Conservation (phyloP, 495 filamentous ascomycete species). For the Hypoxylon fuscum region DNA sequence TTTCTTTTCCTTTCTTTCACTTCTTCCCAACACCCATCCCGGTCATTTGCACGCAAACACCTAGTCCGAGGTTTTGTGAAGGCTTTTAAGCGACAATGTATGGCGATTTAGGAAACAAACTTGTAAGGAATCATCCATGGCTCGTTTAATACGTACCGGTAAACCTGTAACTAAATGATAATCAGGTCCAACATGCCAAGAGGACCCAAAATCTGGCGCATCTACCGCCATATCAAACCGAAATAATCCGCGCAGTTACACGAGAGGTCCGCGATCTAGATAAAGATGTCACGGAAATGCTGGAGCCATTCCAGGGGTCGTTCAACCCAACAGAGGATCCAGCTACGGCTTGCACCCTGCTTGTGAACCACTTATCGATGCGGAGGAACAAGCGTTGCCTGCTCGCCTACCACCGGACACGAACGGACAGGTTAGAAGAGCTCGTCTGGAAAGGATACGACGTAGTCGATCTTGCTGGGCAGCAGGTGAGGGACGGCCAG, state of each 20-base stretch:
- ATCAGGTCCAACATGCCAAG: conserved; percentile 94
- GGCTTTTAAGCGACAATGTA: conserved; percentile 69
- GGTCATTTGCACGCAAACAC: not conserved
- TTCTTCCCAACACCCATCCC: not conserved
- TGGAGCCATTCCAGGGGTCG: conserved; percentile 81
- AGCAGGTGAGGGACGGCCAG: conserved; percentile 45
- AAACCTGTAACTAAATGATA: conserved; percentile 32
- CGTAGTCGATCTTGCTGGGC: conserved; percentile 63
- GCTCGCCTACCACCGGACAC: conserved; percentile 90
- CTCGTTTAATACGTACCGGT: not conserved
- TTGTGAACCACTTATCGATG: conserved; percentile 95
- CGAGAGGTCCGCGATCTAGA: conserved; percentile 95
- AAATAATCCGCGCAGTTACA: conserved; percentile 85
- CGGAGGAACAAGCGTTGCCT: conserved; percentile 96
- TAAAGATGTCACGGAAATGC: conserved; percentile 81
- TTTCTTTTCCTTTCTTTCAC: not conserved
- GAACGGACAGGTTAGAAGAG: conserved; percentile 91
- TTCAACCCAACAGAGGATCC: conserved; percentile 90
- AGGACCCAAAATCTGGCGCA: conserved; percentile 87
- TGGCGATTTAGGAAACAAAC: conserved; percentile 88
- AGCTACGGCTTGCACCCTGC: conserved; percentile 82
- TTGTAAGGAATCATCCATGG: conserved; percentile 43
- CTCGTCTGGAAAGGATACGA: conserved; percentile 92
- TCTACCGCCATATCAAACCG: conserved; percentile 92
- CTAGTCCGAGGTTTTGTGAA: not conserved